Base-by-base conservation (phyloP, 768 basidiomycete species). In the Boletus fagicola region DNA sequence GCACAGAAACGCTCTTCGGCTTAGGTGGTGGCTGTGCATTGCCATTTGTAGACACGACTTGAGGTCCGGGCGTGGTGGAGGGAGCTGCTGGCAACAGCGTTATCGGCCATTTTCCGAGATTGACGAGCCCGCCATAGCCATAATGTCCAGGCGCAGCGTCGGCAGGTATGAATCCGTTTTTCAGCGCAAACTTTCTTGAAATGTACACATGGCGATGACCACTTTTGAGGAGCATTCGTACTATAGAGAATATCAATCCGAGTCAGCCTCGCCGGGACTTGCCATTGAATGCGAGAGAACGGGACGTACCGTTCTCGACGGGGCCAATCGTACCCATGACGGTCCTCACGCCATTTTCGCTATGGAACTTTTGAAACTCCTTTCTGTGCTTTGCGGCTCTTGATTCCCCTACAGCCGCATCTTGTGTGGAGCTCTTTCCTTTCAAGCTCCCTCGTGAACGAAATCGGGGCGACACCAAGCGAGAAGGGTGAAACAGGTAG, bases 191-290 rank as follows among this genome's bases (percentile, higher is more conserved):
- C 68, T 89, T 88, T 54, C 97, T 83, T 13, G 94, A 97, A 57
- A 99, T 88, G 74, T 99, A 99, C 50, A 98, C 95, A 65, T 95
- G 87, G 15, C 93, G 80, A 72, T 98, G 89, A 18, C 97, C 95
- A 18, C 84, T 81, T 73, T 93, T 96, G 58, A 99, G 78, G 39
- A 98, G 81, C 95, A 98, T 99, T 20, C 90, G 85, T 1, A 95
- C 93, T 93, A 65, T 0, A 22, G 18, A 44, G 22, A 47, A 51
- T 28, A 5, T 9, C 8, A 13, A 55, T 36, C 22, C 30, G 2
- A 20, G 31, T 54, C 45, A 46, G 24, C 24, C 26, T 38, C 18
- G 7, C 35, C 11, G n/a, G 33, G 1, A 28, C 16, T 10, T 9
- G 36, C 3, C 2, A 22, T 35, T 16, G 18, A 47, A 28, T 18